Evolutionary conservation across 2,329 filamentous ascomycete species (phyloP).

Genomic region (Penicillium corylophilum): DNA sequence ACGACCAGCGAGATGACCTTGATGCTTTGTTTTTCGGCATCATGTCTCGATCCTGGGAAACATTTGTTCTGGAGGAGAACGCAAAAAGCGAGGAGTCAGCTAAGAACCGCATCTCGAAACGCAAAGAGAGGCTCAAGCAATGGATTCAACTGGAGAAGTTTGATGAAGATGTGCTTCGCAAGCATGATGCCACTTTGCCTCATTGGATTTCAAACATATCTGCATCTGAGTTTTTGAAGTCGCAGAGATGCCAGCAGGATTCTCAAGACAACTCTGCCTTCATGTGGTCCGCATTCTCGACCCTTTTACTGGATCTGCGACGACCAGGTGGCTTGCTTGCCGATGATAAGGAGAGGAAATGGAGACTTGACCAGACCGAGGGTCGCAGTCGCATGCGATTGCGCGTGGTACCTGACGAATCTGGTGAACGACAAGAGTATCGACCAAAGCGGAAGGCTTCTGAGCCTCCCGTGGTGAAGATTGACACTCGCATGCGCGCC

Average conservation of each 20-base stretch:
- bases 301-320: slow-evolving; percentile 73
- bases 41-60: slow-evolving; percentile 81
- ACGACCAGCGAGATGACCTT: slow-evolving; percentile 73
- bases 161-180: slow-evolving; percentile 69
- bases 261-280: slow-evolving; percentile 87
- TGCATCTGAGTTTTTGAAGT: slow-evolving; percentile 84
- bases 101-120: slow-evolving; percentile 66
- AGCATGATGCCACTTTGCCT: slow-evolving; percentile 82
- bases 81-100: slow-evolving; percentile 73
- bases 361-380: slow-evolving; percentile 94
- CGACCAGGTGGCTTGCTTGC: slow-evolving; percentile 80
- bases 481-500: slow-evolving; percentile 46
- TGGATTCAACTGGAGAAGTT: slow-evolving; percentile 72
- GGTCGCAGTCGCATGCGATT: slow-evolving; percentile 93
- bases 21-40: slow-evolving; percentile 79
- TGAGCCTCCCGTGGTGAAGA: slow-evolving; percentile 47
- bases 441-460: slow-evolving; percentile 78
- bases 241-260: slow-evolving; percentile 85
- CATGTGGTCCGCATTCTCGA: slow-evolving; percentile 70
- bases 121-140: slow-evolving; percentile 76
- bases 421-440: slow-evolving; percentile 68
- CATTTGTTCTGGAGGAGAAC: slow-evolving; percentile 82
- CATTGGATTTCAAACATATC: slow-evolving; percentile 97
- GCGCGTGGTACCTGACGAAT: slow-evolving; percentile 76
- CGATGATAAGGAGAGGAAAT: slow-evolving; percentile 64